These are phyloP conservation scores for Colletotrichum gloeosporioides DNA, from an alignment of 2,329 filamentous ascomycete species.

Conservation along the genomic window DNA sequence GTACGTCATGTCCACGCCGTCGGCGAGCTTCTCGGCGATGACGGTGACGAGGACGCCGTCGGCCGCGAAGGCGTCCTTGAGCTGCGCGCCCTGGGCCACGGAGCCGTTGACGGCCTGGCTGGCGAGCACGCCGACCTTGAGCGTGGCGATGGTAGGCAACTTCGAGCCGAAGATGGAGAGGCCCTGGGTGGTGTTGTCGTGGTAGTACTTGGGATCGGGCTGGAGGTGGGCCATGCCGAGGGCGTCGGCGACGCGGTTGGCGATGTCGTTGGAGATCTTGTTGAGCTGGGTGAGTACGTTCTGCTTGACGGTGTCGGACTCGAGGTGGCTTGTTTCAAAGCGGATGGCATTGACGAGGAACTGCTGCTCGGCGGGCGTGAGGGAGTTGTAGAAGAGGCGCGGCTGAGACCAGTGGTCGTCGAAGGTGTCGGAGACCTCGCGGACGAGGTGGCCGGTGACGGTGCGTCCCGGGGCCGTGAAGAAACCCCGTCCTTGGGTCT, in stretches of 20 bases:
- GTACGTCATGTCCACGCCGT: constrained; percentile 68
- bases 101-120: constrained; percentile 46
- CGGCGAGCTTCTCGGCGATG: constrained; percentile 62
- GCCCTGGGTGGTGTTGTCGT: constrained; percentile 68
- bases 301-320: constrained; percentile 61
- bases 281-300: constrained; percentile 75
- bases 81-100: constrained; percentile 50
- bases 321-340: constrained; percentile 70
- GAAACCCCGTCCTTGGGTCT: constrained; percentile 69
- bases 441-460: constrained; percentile 57
- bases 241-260: constrained; percentile 65
- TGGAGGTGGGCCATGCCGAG: constrained; percentile 64
- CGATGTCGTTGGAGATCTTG: constrained; percentile 70
- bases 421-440: constrained; percentile 67
- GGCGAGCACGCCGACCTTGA: constrained; percentile 69
- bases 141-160: constrained; percentile 64
- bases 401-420: constrained; percentile 76
- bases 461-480: constrained; percentile 69
- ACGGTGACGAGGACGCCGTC: constrained; percentile 62
- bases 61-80: constrained; percentile 54
- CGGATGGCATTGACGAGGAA: constrained; percentile 76
- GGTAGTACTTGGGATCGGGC: constrained; percentile 69
- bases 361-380: constrained; percentile 70
- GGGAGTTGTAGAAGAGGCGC: constrained; percentile 76
- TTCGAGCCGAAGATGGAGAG: constrained; percentile 64